Evolutionary conservation across 129 eudicot species (phyloP).

Genomic region (Dittrichia graveolens): DNA sequence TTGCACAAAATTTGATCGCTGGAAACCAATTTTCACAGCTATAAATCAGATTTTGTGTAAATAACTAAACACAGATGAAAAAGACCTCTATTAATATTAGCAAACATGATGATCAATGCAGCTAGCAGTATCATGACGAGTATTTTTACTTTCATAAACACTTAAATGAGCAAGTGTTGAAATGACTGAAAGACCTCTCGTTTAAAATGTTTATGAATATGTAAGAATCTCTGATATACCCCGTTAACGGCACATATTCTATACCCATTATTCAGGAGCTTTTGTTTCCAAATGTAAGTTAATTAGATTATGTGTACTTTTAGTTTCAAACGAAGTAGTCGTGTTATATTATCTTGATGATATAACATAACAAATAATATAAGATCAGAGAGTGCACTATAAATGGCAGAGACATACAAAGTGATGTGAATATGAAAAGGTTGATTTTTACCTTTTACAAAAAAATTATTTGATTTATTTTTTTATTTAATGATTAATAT

Average conservation of each 20-base stretch:
- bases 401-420: not conserved
- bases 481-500: not conserved
- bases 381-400: slow-evolving; percentile 7
- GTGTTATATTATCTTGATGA: slow-evolving; percentile 22
- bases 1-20: slow-evolving; percentile 26
- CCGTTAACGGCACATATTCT: no score
- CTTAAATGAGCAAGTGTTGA: no score
- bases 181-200: no score
- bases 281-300: slow-evolving; percentile 25
- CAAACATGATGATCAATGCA: no score
- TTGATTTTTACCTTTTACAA: not conserved
- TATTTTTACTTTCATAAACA: no score
- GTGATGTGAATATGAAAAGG: not conserved
- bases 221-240: no score
- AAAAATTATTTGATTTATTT: slow-evolving; percentile 1
- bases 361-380: slow-evolving; percentile 22
- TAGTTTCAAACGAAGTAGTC: slow-evolving; percentile 25
- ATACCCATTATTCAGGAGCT: slow-evolving; percentile 34
- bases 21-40: not conserved
- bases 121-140: no score
- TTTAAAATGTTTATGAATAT: no score
- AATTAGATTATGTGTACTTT: slow-evolving; percentile 33
- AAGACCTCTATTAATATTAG: not conserved
- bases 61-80: slow-evolving; percentile 9
- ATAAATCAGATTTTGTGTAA: slow-evolving; percentile 21